These are phyloP conservation scores for Aquilaria malaccensis DNA, from an alignment of 345 rosid species.

Conservation along the genomic window DNA sequence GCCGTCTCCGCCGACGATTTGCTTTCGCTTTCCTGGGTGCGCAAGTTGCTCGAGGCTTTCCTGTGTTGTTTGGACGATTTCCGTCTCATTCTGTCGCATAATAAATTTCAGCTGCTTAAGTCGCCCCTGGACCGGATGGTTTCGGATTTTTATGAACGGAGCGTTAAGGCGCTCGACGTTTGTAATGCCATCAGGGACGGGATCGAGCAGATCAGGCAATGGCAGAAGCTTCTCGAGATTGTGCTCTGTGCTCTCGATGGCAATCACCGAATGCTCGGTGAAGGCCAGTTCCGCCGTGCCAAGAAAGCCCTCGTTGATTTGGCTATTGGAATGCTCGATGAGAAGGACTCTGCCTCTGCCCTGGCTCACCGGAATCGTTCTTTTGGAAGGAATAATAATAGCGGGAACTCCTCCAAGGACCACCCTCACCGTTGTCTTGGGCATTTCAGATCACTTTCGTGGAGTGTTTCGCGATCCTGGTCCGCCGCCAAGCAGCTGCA, in stretches of 20 bases:
- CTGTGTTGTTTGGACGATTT: conserved; percentile 37
- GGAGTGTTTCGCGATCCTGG: conserved; percentile 99
- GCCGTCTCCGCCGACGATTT: conserved; percentile 22
- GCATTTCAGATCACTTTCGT: conserved; percentile 83
- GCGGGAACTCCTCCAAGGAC: conserved; percentile 23
- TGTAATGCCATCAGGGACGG: conserved; percentile 89
- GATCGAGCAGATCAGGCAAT: conserved; percentile 62
- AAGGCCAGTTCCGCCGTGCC: conserved; percentile 88
- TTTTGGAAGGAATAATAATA: conserved; percentile 44
- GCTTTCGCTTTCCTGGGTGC: conserved; percentile 37
- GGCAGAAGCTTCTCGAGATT: conserved; percentile 69
- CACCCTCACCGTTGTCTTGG: conserved; percentile 32
- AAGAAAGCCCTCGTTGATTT: conserved; percentile 79
- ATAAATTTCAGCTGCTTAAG: conserved; percentile 16
- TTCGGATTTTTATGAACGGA: conserved; percentile 55
- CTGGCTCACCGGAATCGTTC: conserved; percentile 77
- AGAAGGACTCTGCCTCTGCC: conserved; percentile 46
- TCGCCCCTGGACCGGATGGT: conserved; percentile 43
- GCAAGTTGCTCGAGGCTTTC: conserved; percentile 34
- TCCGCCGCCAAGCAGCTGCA: conserved; percentile 90
- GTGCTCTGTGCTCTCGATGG: conserved; percentile 51
- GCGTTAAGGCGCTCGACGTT: conserved; percentile 77
- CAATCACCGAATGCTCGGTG: conserved; percentile 40
- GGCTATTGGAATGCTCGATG: conserved; percentile 80
- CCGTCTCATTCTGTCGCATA: conserved; percentile 19